Evolutionary conservation across 345 rosid genomes (phyloP), one percentile per base, ranked within the genome.

Genomic region (Heritiera fomes): DNA sequence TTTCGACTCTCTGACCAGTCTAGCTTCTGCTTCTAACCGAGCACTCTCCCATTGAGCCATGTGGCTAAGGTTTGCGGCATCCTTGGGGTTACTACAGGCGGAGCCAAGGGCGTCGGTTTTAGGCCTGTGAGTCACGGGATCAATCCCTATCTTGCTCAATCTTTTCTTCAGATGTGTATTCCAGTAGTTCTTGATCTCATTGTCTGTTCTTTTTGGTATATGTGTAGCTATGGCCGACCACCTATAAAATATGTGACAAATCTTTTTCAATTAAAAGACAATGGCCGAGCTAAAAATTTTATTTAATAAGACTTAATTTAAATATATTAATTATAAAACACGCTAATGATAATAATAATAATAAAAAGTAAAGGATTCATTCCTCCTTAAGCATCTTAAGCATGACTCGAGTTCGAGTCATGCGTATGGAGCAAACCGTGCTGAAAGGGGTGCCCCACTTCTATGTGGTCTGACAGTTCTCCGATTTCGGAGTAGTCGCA

Each of bases 101-200:
- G 85, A 58, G 72, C 82, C 78, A 12, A 80, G 40, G 38, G 83
- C 46, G 34, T 66, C 75, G 47, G 60, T 67, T 77, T 71, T 79
- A 7, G 88, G 90, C 84, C 83, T 85, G 64, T 87, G 90, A 58
- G 90, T 87, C 9, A 72, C 78, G 0, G 87, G 84, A 73, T 84
- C 87, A 4, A 81, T 81, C 14, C 89, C 89, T 87, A 85, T 85
- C 13, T 78, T 82, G 10, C 75, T 65, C 30, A 87, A 65, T 47
- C 82, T 78, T 61, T 87, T 87, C 84, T 83, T 87, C 5, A 87
- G 79, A 75, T 85, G 87, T 4, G 90, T 85, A 77, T 87, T 87
- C 90, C 90, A 87, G 49, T 87, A 80, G 72, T 87, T 87, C 84
- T 87, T 87, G 77, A 87, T 87, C 77, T 87, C 87, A 13, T 87